Evolutionary conservation across 2,329 filamentous ascomycete genomes (phyloP), one percentile per base, ranked within the genome.

Genomic region (Hypoxylon sp.): DNA sequence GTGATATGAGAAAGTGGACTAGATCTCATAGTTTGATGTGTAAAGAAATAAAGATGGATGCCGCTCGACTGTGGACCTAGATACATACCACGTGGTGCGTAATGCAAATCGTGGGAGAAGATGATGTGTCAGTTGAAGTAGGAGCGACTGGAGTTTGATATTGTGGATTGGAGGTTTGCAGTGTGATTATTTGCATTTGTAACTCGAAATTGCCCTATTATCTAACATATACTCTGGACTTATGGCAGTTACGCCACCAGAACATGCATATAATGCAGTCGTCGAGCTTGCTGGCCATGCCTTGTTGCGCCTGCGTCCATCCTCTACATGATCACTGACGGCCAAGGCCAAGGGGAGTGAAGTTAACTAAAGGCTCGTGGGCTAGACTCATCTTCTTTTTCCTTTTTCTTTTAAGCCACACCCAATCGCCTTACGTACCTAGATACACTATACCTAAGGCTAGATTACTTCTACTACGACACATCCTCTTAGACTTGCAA

Each of bases 141-240:
- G 22, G 37, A 46, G 39, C 10, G 19, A n/a, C n/a, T n/a, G n/a
- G n/a, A 10, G n/a, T 19, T 6, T 10, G n/a, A 6, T 17, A 19
- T 44, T 17, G 10, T 22, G 17, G 39, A 37, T 35, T 22, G 19
- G 14, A 6, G 37, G 5, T 17, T 42, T 42, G n/a, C 9, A 9
- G 44, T 10, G 19, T 26, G 14, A 51, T n/a, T 39, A 35, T 37
- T 8, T 22, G 10, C 39, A 31, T 9, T 13, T 19, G 24, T 37
- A 44, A 59, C 22, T 58, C 17, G 26, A 51, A 46, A 26, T 52
- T 63, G 26, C 53, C 52, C 42, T 37, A 19, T 62, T 48, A 47
- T n/a, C 17, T 62, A 54, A 55, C 9, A 54, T 22, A 62, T 54
- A 19, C n/a, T 10, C 29, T 48, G 42, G n/a, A 62, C 39, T 52